A percentile compares a stretch with the other conserved stretches of the same genome.
phyloP scores from a whole-genome alignment of 2,329 filamentous ascomycete genomes.

The Reticulascus tulasneorum region DNA sequence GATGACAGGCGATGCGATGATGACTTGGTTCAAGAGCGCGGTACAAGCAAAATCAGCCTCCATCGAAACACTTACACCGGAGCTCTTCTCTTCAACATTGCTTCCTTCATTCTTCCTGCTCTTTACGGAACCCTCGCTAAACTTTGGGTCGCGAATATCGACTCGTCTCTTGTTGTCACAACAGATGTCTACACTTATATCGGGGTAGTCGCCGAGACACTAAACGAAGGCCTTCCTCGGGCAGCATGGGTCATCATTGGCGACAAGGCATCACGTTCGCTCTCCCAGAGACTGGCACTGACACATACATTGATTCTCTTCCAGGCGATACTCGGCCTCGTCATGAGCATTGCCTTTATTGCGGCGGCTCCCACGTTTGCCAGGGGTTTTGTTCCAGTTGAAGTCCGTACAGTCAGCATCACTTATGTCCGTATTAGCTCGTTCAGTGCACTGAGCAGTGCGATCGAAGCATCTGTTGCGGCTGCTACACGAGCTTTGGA shows the following conservation, averaged over 20 bases:
- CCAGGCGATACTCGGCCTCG: constrained; percentile 52
- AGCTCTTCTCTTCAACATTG: constrained; percentile 59
- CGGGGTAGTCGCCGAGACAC: constrained; percentile 59
- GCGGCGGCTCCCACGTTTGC: constrained; percentile 52
- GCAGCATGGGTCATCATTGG: constrained; percentile 67
- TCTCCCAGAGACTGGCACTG: constrained; percentile 50
- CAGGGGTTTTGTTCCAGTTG: constrained; percentile 56
- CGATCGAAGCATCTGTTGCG: constrained; percentile 60
- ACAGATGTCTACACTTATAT: constrained; percentile 70
- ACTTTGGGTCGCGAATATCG: constrained; percentile 67
- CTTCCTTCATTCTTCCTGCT: constrained; percentile 60
- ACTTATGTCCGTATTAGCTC: constrained; percentile 63
- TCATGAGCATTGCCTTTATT: constrained; percentile 58
- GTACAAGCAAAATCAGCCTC: neutral
- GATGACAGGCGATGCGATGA: neutral
- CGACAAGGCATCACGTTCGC: constrained; percentile 51
- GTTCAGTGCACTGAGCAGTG: constrained; percentile 58
- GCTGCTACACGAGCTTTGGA: constrained; percentile 62
- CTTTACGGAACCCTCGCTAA: constrained; percentile 66
- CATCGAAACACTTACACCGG: constrained; percentile 41
- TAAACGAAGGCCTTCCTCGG: constrained; percentile 69
- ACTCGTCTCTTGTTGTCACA: constrained; percentile 56
- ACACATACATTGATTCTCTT: constrained; percentile 61
- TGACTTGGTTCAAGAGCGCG: neutral
- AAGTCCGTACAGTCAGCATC: constrained; percentile 52